A percentile compares a stretch with the other conserved stretches of the same genome.
Conservation (phyloP, 345 rosid species). For the Alliaria petiolata region DNA sequence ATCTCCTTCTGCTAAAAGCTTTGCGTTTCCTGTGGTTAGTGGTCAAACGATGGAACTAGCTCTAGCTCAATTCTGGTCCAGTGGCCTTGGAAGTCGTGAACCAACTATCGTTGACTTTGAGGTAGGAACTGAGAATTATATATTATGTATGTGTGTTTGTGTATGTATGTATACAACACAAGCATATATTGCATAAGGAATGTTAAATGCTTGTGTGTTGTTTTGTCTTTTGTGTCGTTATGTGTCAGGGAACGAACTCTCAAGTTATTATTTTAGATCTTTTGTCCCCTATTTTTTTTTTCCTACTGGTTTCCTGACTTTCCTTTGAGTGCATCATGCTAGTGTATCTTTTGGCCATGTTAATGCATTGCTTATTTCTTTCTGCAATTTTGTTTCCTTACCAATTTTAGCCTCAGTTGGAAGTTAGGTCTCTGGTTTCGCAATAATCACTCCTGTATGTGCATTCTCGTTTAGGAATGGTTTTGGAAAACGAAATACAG, state of each 20-base stretch:
- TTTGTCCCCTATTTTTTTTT: neutral
- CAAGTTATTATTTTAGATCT: neutral
- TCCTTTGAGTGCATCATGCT: neutral
- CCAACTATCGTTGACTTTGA: slow-evolving; percentile 79
- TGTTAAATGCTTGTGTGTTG: slow-evolving; percentile 2
- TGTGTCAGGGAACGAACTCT: neutral
- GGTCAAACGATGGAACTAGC: slow-evolving; percentile 95
- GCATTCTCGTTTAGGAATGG: neutral
- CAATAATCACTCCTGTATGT: neutral
- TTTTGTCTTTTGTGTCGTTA: neutral
- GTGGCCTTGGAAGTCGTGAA: slow-evolving; percentile 94
- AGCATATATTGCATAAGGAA: neutral
- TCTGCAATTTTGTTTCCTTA: neutral
- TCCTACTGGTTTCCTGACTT: neutral
- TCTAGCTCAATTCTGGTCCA: slow-evolving; percentile 96
- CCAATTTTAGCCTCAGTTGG: slow-evolving; percentile 1
- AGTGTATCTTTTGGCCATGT: neutral
- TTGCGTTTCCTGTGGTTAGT: slow-evolving; percentile 71
- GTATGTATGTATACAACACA: neutral
- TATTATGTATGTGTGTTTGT: neutral
- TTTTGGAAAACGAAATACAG: neutral
- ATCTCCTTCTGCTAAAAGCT: slow-evolving; percentile 79
- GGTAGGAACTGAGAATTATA: slow-evolving; percentile 43
- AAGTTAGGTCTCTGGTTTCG: slow-evolving; percentile 5
- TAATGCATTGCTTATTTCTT: neutral